A percentile compares a stretch with the other conserved stretches of the same genome.
These are phyloP conservation scores for Psophocarpus tetragonolobus DNA, from an alignment of 306 rosid species.

Conservation along the genomic window DNA sequence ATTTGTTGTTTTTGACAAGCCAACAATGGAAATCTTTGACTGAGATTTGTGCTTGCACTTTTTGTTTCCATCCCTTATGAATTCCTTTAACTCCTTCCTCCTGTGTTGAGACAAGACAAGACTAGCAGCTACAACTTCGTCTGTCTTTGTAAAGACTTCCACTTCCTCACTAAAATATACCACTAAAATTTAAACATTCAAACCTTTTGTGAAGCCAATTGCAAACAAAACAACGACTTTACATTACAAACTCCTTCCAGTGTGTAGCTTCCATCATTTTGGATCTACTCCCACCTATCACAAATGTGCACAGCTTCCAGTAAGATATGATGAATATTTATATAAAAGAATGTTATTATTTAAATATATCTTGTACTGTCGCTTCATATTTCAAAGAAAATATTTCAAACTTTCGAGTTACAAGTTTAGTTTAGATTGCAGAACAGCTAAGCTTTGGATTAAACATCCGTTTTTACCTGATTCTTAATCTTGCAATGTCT, in stretches of 20 bases:
- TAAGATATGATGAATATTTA: constrained; percentile 5
- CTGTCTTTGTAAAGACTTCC: neutral
- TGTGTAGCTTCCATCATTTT: constrained; percentile 42
- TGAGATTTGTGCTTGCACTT: neutral
- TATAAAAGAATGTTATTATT: neutral
- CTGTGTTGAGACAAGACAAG: neutral
- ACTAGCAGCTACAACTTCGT: neutral
- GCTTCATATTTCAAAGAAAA: neutral
- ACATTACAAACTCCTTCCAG: constrained; percentile 28
- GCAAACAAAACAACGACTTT: neutral
- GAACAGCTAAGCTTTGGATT: neutral
- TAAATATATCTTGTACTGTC: neutral
- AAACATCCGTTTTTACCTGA: neutral
- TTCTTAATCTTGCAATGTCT: neutral
- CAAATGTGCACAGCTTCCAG: neutral
- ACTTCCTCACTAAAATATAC: neutral
- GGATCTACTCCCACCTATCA: constrained; percentile 50
- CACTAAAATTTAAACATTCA: neutral
- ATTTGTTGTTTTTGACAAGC: neutral
- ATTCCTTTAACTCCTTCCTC: neutral
- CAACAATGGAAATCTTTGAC: constrained; percentile 34
- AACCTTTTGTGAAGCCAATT: neutral
- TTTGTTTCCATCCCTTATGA: neutral
- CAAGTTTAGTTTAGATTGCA: neutral
- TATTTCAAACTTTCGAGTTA: neutral